Base-by-base conservation (phyloP, 305 asterid species). In the Fraxinus baroniana region DNA sequence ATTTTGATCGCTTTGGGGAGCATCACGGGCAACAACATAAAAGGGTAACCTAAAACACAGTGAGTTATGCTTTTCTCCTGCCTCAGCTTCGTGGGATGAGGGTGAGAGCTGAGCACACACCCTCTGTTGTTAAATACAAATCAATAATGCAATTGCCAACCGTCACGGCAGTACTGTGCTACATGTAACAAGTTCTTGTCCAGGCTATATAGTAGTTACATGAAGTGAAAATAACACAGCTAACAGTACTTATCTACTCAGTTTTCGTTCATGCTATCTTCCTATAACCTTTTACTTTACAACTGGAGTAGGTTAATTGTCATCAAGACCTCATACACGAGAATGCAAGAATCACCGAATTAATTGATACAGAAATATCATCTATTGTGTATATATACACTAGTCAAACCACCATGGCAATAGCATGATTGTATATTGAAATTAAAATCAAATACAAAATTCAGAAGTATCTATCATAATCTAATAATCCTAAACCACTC, bases 221-320 rank as follows among this genome's bases (percentile, higher is more conserved):
- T 15, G 18, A 70, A 70, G 37, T 26, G 75, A 30, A 28, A 70
- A 30, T 8, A 12, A 26, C 39, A 70, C 18, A 4, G 39, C 4
- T 30, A 30, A 70, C 39, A 13, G 20, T 30, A 26, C 20, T 70
- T 70, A 70, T 26, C 75, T 30, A 15, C 35, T 8, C 35, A 22
- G 13, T 60, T 57, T 57, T 60, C 37, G 64, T 15, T 39, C 82
- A 44, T 75, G 32, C 74, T 26, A 84, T 46, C 79, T 64, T 79
- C 76, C 37, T 55, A 35, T 18, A 79, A 24, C 46, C 33, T 74
- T 66, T 64, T 30, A 73, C 41, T 71, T 39, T 44, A 75, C 57
- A 20, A 28, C 26, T 4, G 18, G n/a, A 18, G 71, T 70, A 36
- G 74, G 75, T 37, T 36, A 17, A 41, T 20, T 49, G 81, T 7